These are phyloP conservation scores for Mycocentrospora acerina DNA, from an alignment of 2,329 filamentous ascomycete species.

Conservation along the genomic window DNA sequence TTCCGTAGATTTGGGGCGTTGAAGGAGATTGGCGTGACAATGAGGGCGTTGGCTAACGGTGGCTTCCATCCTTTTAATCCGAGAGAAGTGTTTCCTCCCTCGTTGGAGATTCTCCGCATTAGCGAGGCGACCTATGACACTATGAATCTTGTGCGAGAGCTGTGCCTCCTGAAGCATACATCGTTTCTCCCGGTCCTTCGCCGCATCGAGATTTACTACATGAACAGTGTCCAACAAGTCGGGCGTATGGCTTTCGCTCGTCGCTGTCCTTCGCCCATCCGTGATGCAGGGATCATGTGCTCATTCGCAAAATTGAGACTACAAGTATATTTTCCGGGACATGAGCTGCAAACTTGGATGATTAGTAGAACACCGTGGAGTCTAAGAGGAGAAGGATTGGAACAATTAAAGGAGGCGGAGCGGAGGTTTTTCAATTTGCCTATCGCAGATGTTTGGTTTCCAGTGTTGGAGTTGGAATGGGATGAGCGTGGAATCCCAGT, in stretches of 20 bases:
- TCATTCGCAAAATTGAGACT: constrained; percentile 5
- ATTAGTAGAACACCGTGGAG: constrained; percentile 11
- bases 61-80: constrained; percentile 1
- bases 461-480: too few relatives aligned
- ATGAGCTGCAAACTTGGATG: constrained; percentile 8
- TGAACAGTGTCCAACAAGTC: background rate
- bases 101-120: constrained; percentile 14
- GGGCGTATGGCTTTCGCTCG: background rate
- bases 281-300: constrained; percentile 2
- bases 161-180: constrained; percentile 10
- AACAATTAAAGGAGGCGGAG: too few relatives aligned
- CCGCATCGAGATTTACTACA: constrained; percentile 14
- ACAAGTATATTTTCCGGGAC: constrained; percentile 11
- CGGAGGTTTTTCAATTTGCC: too few relatives aligned
- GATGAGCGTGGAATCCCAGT: too few relatives aligned
- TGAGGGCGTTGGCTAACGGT: constrained; percentile 5
- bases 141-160: constrained; percentile 4
- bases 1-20: constrained; percentile 10
- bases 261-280: background rate
- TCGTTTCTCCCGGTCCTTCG: constrained; percentile 3
- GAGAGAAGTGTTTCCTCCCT: constrained; percentile 8
- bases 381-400: constrained; percentile 1
- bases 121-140: constrained; percentile 10
- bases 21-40: constrained; percentile 13
- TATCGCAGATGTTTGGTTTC: too few relatives aligned